phyloP scores from a whole-genome alignment of 345 rosid species.

The Eucalyptus albens region DNA sequence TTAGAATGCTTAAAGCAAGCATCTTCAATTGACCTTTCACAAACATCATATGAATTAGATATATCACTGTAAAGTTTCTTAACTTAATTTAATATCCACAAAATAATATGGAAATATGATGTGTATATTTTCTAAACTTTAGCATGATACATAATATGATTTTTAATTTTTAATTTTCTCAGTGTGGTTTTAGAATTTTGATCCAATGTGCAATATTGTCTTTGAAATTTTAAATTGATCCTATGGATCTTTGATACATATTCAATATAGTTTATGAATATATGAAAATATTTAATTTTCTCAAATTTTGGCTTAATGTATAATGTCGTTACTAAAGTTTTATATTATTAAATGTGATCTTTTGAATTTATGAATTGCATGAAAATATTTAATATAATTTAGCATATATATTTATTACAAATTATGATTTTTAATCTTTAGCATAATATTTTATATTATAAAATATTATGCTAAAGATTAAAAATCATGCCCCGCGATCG shows the following conservation, averaged over 20 bases:
- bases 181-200: rapidly evolving
- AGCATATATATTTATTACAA: too few relatives aligned
- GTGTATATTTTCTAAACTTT: rapidly evolving
- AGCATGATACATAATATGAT: rapidly evolving
- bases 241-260: rapidly evolving
- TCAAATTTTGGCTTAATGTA: rapidly evolving
- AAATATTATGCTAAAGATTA: background rate
- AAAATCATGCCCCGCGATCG: background rate
- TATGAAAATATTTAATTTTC: rapidly evolving
- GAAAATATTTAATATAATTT: too few relatives aligned
- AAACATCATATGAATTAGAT: background rate
- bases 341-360: rapidly evolving
- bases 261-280: rapidly evolving
- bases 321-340: rapidly evolving
- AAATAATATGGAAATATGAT: too few relatives aligned
- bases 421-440: too few relatives aligned
- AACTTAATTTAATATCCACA: too few relatives aligned
- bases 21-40: background rate
- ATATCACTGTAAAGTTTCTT: background rate
- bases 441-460: too few relatives aligned
- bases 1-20: background rate
- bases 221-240: rapidly evolving
- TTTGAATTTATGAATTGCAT: rapidly evolving
- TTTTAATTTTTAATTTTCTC: rapidly evolving
- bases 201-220: rapidly evolving